These are phyloP conservation scores for Mycena pura DNA, from an alignment of 768 basidiomycete genomes.

Conservation along the genomic window DNA sequence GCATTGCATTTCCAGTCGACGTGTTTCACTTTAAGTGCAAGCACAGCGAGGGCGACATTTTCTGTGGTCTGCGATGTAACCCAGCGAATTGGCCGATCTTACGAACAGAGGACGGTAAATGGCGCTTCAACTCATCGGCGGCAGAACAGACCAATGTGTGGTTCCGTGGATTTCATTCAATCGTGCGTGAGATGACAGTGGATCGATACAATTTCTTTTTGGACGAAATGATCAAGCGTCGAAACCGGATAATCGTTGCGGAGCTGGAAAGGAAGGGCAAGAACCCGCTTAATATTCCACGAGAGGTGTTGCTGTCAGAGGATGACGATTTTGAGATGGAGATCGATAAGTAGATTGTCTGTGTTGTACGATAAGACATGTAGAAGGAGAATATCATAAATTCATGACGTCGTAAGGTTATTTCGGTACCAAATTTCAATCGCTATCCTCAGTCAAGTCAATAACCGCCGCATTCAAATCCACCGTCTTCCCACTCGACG, in stretches of 20 bases:
- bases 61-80: constrained; percentile 12
- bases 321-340: neutral
- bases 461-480: too few relatives aligned
- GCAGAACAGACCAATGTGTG: constrained; percentile 37
- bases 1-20: too few relatives aligned
- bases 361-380: too few relatives aligned
- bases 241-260: neutral
- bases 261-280: too few relatives aligned
- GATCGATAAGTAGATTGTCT: neutral
- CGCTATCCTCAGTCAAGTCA: too few relatives aligned
- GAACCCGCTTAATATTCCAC: too few relatives aligned
- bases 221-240: neutral
- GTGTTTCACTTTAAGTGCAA: constrained; percentile 24
- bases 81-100: constrained; percentile 40
- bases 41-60: constrained; percentile 6
- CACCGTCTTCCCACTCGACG: too few relatives aligned
- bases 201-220: neutral
- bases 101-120: constrained; percentile 18
- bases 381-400: too few relatives aligned
- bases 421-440: too few relatives aligned
- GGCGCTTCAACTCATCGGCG: constrained; percentile 39
- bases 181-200: neutral
- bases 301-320: too few relatives aligned
- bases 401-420: too few relatives aligned
- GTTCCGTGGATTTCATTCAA: constrained; percentile 26